Conservation (phyloP, 768 basidiomycete genomes). For the Podaxis pistillaris region DNA sequence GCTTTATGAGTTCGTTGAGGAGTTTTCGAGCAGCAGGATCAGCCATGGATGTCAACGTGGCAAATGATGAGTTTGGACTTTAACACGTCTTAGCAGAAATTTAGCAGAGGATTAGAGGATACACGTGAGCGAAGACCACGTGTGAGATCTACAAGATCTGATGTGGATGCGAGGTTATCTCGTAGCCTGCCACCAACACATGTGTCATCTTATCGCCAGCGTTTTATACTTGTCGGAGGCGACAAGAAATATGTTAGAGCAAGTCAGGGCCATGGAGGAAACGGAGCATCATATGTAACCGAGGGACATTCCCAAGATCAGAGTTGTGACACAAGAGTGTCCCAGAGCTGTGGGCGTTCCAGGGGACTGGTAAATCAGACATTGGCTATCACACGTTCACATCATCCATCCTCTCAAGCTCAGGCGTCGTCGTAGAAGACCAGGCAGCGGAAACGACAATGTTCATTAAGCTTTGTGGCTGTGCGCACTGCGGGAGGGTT, state of each 20-base stretch:
- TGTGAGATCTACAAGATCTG: conserved; percentile 5
- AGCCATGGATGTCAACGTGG: conserved; percentile 30
- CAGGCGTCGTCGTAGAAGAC: neutral
- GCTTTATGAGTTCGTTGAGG: conserved; percentile 72
- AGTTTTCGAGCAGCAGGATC: conserved; percentile 69
- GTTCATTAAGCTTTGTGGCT: neutral
- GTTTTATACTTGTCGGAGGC: neutral
- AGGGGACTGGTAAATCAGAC: neutral
- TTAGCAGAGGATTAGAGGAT: neutral
- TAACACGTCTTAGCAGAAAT: neutral
- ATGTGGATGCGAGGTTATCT: neutral
- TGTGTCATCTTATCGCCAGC: neutral
- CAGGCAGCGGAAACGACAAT: neutral
- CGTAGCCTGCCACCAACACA: neutral
- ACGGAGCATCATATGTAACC: neutral
- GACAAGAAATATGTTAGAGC: neutral
- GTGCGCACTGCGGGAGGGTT: neutral
- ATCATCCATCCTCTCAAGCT: neutral
- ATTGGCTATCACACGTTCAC: neutral
- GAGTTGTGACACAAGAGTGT: neutral
- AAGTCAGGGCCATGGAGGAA: neutral
- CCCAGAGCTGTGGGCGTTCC: neutral
- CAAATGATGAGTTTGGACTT: neutral
- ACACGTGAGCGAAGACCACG: neutral
- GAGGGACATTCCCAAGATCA: too few relatives aligned